Evolutionary conservation across 1,284 basidiomycete genomes (phyloP).

Genomic region (Thecaphora thlaspeos): DNA sequence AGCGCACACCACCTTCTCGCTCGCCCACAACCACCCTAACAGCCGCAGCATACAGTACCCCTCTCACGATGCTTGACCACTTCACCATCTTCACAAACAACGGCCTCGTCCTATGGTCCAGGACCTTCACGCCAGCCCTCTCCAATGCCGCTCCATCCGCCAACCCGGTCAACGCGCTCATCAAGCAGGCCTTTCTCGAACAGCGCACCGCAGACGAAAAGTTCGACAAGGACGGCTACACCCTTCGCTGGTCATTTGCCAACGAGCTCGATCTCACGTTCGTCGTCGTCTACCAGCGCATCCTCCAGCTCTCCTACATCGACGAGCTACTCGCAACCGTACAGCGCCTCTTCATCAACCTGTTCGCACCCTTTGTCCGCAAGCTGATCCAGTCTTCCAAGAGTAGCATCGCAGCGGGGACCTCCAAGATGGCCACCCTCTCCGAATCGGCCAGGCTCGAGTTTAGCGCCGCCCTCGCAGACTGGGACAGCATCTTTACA

Average conservation of each 20-base stretch:
- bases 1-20: conserved; percentile 1
- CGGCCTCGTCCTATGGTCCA: conserved; percentile 52
- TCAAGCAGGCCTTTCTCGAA: conserved; percentile 52
- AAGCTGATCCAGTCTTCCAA: conserved; percentile 67
- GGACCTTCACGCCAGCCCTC: conserved; percentile 41
- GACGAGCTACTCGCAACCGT: conserved; percentile 67
- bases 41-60: too few relatives aligned
- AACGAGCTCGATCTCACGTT: conserved; percentile 54
- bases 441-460: conserved; percentile 59
- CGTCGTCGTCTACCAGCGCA: conserved; percentile 80
- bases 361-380: conserved; percentile 40
- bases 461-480: conserved; percentile 70
- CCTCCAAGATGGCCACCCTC: conserved; percentile 59
- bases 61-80: conserved; percentile 38
- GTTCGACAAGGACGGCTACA: conserved; percentile 51
- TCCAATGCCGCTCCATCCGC: conserved; percentile 15
- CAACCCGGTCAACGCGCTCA: conserved; percentile 46
- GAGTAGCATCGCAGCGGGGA: conserved; percentile 76
- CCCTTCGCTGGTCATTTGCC: conserved; percentile 48
- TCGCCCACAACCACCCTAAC: too few relatives aligned
- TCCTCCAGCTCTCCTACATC: conserved; percentile 90
- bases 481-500: conserved; percentile 81
- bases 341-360: conserved; percentile 41
- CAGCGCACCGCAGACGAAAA: conserved; percentile 44
- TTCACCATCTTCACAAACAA: conserved; percentile 48